Percentiles rank a stretch among this genome's conserved stretches.
Evolutionary conservation across 2,329 filamentous ascomycete genomes (phyloP).

Genomic region (Dactylellina haptotyla): DNA sequence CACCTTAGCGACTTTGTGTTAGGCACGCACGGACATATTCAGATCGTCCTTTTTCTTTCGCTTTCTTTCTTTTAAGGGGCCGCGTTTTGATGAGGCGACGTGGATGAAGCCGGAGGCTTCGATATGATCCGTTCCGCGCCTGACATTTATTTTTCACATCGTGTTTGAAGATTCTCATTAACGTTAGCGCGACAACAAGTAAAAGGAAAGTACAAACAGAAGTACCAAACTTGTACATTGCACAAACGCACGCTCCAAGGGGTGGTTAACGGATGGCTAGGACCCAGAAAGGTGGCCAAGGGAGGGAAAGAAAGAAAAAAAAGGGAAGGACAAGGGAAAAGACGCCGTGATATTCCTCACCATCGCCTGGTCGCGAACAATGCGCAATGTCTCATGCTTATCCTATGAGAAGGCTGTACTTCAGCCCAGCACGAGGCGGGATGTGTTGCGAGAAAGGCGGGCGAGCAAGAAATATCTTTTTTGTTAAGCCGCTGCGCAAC

Average conservation of each 20-base stretch:
- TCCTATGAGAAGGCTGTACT: background rate
- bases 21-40: constrained; percentile 21
- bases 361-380: constrained; percentile 12
- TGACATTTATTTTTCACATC: constrained; percentile 3
- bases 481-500: constrained; percentile 27
- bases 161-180: constrained; percentile 2
- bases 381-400: constrained; percentile 39
- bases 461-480: constrained; percentile 2
- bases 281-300: too few species aligned
- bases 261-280: too few species aligned
- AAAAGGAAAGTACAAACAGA: too few species aligned
- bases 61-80: constrained; percentile 21
- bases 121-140: constrained; percentile 10
- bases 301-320: background rate
- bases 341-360: constrained; percentile 18
- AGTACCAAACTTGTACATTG: too few species aligned
- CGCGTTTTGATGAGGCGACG: background rate
- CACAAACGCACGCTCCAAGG: too few species aligned
- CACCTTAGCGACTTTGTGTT: constrained; percentile 22
- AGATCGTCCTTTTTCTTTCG: background rate
- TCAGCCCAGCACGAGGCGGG: background rate
- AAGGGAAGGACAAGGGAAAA: background rate
- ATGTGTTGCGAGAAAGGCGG: constrained; percentile 26
- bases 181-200: background rate
- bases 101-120: background rate